phyloP scores from a whole-genome alignment of 164 flowering plant species.

The Pachysandra terminalis region DNA sequence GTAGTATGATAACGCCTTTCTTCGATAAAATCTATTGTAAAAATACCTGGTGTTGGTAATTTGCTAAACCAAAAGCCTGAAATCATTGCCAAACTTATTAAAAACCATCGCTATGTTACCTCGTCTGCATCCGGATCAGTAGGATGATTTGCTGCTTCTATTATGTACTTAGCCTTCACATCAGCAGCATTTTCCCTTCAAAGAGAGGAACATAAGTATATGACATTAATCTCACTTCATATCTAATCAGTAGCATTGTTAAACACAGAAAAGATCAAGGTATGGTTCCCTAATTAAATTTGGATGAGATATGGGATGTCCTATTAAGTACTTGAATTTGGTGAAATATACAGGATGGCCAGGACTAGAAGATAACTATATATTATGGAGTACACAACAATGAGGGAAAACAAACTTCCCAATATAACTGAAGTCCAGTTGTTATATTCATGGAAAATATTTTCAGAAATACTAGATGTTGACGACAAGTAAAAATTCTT shows the following conservation, averaged over 20 bases:
- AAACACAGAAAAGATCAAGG: too few species aligned
- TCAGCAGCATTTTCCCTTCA: constrained; percentile 71
- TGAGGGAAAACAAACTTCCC: too few species aligned
- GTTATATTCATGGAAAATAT: too few species aligned
- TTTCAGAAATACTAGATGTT: too few species aligned
- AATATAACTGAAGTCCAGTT: too few species aligned
- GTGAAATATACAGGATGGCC: too few species aligned
- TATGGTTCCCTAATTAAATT: too few species aligned
- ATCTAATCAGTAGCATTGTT: background rate
- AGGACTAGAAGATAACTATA: too few species aligned
- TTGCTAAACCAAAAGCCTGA: background rate
- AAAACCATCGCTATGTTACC: constrained; percentile 28
- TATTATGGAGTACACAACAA: too few species aligned
- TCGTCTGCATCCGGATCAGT: constrained; percentile 87
- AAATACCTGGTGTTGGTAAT: background rate
- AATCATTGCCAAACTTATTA: background rate
- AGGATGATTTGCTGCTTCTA: constrained; percentile 89
- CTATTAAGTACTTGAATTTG: too few species aligned
- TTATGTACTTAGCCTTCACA: constrained; percentile 70
- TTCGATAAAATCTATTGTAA: constrained; percentile 30
- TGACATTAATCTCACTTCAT: background rate
- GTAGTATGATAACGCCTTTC: constrained; percentile 18
- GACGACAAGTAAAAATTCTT: too few species aligned
- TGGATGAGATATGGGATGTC: too few species aligned
- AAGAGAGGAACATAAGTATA: background rate